phyloP scores from a whole-genome alignment of 768 basidiomycete genomes.

The Crucibulum laeve region DNA sequence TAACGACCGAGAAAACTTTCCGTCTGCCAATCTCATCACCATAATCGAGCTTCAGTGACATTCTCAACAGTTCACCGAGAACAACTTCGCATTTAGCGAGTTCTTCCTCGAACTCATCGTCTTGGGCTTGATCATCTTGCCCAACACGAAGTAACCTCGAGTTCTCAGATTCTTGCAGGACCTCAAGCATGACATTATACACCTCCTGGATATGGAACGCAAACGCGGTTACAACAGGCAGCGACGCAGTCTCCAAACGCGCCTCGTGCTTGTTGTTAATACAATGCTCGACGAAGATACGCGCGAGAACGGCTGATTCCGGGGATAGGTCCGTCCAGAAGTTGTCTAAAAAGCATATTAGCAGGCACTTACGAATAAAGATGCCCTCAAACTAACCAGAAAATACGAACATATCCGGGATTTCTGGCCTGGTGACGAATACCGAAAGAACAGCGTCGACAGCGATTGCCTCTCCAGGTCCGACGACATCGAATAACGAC shows the following conservation, averaged over 20 bases:
- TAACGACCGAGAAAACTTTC: conserved; percentile 85
- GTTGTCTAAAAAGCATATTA: conserved; percentile 36
- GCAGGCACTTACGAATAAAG: neutral
- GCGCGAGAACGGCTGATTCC: conserved; percentile 77
- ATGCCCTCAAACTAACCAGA: conserved; percentile 46
- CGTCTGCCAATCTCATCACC: conserved; percentile 92
- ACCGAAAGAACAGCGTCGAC: conserved; percentile 80
- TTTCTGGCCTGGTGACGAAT: conserved; percentile 66
- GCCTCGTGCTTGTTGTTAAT: conserved; percentile 53
- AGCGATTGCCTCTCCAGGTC: conserved; percentile 65
- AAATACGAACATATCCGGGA: conserved; percentile 71
- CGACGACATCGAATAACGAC: conserved; percentile 56
- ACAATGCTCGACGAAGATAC: conserved; percentile 85
- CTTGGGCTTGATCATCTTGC: conserved; percentile 35
- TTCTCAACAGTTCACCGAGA: conserved; percentile 74
- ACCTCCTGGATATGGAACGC: conserved; percentile 79
- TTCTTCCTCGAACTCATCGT: conserved; percentile 52
- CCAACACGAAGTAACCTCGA: conserved; percentile 25
- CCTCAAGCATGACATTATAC: conserved; percentile 57
- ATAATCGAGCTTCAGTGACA: conserved; percentile 85
- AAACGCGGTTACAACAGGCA: conserved; percentile 91
- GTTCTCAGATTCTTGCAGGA: conserved; percentile 36
- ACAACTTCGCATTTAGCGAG: conserved; percentile 65
- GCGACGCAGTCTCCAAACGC: conserved; percentile 58
- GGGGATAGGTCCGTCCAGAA: conserved; percentile 79